phyloP scores from a whole-genome alignment of 108 stramenopile species.

The Pelagomonas calceolata region DNA sequence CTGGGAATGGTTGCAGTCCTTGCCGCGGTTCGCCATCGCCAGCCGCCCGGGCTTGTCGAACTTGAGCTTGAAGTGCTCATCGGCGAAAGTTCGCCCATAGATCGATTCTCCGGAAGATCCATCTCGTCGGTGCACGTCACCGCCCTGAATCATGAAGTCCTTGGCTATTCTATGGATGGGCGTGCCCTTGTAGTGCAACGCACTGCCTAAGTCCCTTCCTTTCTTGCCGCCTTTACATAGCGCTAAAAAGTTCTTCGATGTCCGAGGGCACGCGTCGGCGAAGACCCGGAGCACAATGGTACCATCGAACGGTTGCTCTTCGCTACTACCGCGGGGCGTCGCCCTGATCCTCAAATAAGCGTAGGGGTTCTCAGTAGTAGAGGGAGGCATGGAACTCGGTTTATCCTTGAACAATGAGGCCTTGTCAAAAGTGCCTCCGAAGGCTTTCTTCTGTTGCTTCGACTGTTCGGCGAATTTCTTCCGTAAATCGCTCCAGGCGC shows the following conservation, averaged over 20 bases:
- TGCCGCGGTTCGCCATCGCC: conserved; percentile 83
- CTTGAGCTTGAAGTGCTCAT: conserved; percentile 78
- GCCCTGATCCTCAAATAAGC: conserved; percentile 8
- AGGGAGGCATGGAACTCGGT: background rate
- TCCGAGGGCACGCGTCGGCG: conserved; percentile 43
- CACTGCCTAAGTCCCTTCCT: conserved; percentile 18
- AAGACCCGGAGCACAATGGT: conserved; percentile 40
- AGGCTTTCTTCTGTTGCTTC: background rate
- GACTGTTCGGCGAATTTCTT: background rate
- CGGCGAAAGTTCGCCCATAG: conserved; percentile 62
- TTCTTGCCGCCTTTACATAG: conserved; percentile 40
- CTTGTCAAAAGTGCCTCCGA: background rate
- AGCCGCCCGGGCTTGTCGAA: conserved; percentile 77
- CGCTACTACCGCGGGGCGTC: background rate
- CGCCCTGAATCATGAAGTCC: conserved; percentile 72
- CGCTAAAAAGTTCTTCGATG: conserved; percentile 45
- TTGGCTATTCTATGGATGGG: conserved; percentile 49
- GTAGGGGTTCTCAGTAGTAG: background rate
- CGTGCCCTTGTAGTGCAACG: conserved; percentile 43
- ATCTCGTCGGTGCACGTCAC: conserved; percentile 80
- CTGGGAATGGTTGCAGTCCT: conserved; percentile 86
- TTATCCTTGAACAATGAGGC: background rate
- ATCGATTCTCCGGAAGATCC: conserved; percentile 78
- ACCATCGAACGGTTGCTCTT: conserved; percentile 1
- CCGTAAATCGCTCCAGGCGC: background rate